Evolutionary conservation across 1,284 basidiomycete species (phyloP).

Genomic region (Sporisorium sorghi): DNA sequence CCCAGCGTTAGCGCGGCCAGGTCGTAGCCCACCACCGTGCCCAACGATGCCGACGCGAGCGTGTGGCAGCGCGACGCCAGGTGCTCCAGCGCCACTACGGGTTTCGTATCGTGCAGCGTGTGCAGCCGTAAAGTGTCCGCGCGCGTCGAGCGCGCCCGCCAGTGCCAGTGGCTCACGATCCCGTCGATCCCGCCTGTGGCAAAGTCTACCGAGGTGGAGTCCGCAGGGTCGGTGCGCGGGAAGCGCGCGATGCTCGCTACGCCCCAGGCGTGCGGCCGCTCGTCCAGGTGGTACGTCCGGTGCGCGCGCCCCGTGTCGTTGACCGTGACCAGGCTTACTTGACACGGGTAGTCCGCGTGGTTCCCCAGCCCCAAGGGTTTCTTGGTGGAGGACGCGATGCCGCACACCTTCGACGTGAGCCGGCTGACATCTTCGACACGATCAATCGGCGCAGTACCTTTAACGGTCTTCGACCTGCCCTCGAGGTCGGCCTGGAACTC

Average conservation of each 20-base stretch:
- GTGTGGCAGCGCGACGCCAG: conserved; percentile 20
- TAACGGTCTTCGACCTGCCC: neutral
- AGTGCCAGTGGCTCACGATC: conserved; percentile 46
- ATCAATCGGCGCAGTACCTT: conserved; percentile 26
- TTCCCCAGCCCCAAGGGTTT: conserved; percentile 32
- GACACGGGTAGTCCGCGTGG: conserved; percentile 31
- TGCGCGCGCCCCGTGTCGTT: conserved; percentile 14
- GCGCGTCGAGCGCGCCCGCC: conserved; percentile 15
- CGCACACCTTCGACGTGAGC: conserved; percentile 43
- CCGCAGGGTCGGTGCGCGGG: conserved; percentile 27
- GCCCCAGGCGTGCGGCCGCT: conserved; percentile 32
- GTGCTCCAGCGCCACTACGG: conserved; percentile 38
- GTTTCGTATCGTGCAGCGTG: conserved; percentile 31
- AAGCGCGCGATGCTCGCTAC: conserved; percentile 37
- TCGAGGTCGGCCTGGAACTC: conserved; percentile 13
- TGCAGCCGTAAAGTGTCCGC: conserved; percentile 26
- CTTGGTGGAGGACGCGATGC: conserved; percentile 37
- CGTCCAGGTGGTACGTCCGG: conserved; percentile 38
- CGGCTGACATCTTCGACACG: conserved; percentile 35
- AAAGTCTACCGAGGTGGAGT: conserved; percentile 38
- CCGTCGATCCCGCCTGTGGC: conserved; percentile 49
- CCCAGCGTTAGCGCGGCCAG: conserved; percentile 28
- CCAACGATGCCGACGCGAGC: conserved; percentile 34
- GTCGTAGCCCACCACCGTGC: conserved; percentile 40
- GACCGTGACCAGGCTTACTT: conserved; percentile 42